Conservation (phyloP, 257 asterid genomes). For the Solanum infundibuliforme region DNA sequence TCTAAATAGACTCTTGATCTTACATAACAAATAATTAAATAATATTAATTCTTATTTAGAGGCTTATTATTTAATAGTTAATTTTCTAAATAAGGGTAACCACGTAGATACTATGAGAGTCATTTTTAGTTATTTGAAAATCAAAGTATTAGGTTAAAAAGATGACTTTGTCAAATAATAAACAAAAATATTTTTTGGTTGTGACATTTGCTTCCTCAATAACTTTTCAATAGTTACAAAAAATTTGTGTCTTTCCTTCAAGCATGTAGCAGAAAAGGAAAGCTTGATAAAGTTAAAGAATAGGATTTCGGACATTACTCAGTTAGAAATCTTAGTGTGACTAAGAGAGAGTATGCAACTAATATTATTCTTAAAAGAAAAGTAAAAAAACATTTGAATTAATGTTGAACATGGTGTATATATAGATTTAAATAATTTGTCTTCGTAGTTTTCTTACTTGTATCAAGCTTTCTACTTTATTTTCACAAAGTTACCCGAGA, state of each 20-base stretch:
- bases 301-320: not conserved
- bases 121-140: not conserved
- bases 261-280: no score
- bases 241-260: no score
- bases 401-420: not conserved
- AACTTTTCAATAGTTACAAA: no score
- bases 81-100: not conserved
- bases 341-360: not conserved
- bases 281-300: not conserved
- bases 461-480: no score
- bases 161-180: not conserved
- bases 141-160: not conserved
- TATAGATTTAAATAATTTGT: not conserved
- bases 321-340: not conserved
- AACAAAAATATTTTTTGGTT: no score
- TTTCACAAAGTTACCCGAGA: no score
- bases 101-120: not conserved
- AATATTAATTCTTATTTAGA: not conserved
- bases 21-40: no score
- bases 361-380: no score
- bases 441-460: no score
- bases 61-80: not conserved
- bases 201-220: not conserved
- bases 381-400: not conserved
- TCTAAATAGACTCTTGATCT: not conserved